phyloP scores from a whole-genome alignment of 1,139 yeast species.

The Protomyces gravidus region DNA sequence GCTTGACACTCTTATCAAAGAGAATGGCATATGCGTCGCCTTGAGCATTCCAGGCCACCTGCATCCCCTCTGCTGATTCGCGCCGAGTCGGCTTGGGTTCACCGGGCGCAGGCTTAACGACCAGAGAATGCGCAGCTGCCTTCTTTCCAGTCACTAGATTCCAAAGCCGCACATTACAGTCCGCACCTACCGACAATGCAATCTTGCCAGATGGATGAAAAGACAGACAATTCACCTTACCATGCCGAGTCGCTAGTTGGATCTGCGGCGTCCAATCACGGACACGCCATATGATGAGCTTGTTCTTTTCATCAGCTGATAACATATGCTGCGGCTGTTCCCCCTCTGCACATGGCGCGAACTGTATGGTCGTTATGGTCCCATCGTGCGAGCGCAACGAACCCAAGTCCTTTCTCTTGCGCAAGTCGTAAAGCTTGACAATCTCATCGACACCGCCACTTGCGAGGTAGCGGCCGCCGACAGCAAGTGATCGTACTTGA shows the following conservation, averaged over 20 bases:
- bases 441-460: conserved; percentile 97
- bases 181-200: conserved; percentile 84
- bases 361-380: conserved; percentile 69
- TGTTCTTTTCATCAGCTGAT: conserved; percentile 88
- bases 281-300: conserved; percentile 86
- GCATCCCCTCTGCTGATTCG: conserved; percentile 13
- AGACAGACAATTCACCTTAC: conserved; percentile 71
- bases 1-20: conserved; percentile 6
- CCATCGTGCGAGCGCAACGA: conserved; percentile 87
- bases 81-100: neutral
- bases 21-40: conserved; percentile 26
- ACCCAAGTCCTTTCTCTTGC: conserved; percentile 89
- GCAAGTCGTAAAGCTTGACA: conserved; percentile 87
- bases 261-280: conserved; percentile 96
- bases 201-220: conserved; percentile 92
- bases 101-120: neutral
- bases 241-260: conserved; percentile 58
- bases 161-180: conserved; percentile 82
- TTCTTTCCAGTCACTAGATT: conserved; percentile 96
- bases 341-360: conserved; percentile 47
- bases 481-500: conserved; percentile 78
- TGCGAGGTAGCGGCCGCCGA: conserved; percentile 77
- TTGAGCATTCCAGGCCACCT: conserved; percentile 16
- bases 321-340: conserved; percentile 49
- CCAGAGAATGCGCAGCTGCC: conserved; percentile 69